A percentile compares a stretch with the other conserved stretches of the same genome.
Evolutionary conservation across 768 basidiomycete species (phyloP).

Genomic region (Sistotremastrum niveocremeum): DNA sequence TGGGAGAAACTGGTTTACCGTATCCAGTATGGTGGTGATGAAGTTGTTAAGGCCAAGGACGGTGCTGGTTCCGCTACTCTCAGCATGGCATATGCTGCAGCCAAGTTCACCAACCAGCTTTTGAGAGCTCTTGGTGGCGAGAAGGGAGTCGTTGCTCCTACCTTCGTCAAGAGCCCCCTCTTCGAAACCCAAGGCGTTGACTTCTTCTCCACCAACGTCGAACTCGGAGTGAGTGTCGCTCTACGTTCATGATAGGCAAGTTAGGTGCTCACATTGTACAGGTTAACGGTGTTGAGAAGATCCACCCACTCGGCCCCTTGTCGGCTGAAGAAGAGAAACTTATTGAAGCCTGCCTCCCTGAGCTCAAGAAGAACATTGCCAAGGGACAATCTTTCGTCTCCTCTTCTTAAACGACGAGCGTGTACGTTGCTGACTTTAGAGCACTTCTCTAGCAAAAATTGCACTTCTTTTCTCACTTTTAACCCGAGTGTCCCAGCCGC

Average conservation of each 20-base stretch:
- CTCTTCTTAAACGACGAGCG: background rate
- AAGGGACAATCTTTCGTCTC: slow-evolving; percentile 73
- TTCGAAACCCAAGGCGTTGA: slow-evolving; percentile 76
- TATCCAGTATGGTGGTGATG: slow-evolving; percentile 96
- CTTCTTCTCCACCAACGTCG: slow-evolving; percentile 91
- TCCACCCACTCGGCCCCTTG: slow-evolving; percentile 70
- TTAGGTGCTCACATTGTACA: slow-evolving; percentile 17
- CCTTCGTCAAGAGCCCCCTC: slow-evolving; percentile 82
- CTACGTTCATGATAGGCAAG: background rate
- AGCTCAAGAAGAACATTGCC: slow-evolving; percentile 95
- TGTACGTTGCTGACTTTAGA: background rate
- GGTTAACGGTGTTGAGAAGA: slow-evolving; percentile 84
- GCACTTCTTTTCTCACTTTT: no score
- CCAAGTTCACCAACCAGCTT: slow-evolving; percentile 51
- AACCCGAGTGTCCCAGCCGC: no score
- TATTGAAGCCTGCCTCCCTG: slow-evolving; percentile 76
- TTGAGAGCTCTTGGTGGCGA: slow-evolving; percentile 54
- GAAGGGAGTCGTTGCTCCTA: slow-evolving; percentile 58
- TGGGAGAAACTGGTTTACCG: slow-evolving; percentile 76
- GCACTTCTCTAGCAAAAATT: no score
- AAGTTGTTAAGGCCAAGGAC: slow-evolving; percentile 97
- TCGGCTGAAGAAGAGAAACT: slow-evolving; percentile 76
- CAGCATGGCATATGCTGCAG: slow-evolving; percentile 68
- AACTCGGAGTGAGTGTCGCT: slow-evolving; percentile 65
- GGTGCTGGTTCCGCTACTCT: slow-evolving; percentile 65